Evolutionary conservation across 2,329 filamentous ascomycete species (phyloP).

Genomic region (Talaromyces sp.): DNA sequence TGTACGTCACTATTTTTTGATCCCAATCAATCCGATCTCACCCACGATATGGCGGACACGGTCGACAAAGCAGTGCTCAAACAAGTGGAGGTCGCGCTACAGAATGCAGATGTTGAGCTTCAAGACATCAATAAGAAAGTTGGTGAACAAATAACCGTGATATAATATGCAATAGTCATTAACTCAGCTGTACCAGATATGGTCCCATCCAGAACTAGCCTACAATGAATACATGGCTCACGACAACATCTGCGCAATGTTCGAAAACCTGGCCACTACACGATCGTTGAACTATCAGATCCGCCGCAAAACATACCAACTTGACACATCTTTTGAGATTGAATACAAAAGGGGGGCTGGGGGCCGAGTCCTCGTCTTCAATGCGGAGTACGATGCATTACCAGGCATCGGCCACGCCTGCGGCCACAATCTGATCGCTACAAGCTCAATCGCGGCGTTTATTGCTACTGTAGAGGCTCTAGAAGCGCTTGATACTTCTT

Average conservation of each 20-base stretch:
- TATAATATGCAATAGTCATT: background rate
- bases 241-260: slow-evolving; percentile 19
- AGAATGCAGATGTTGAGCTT: slow-evolving; percentile 7
- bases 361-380: slow-evolving; percentile 21
- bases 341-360: slow-evolving; percentile 20
- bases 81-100: slow-evolving; percentile 8
- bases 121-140: slow-evolving; percentile 16
- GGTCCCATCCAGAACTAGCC: slow-evolving; percentile 21
- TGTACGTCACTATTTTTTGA: background rate
- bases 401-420: slow-evolving; percentile 25
- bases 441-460: slow-evolving; percentile 20
- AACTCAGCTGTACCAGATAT: slow-evolving; percentile 15
- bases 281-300: slow-evolving; percentile 14
- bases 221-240: slow-evolving; percentile 23
- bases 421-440: slow-evolving; percentile 21
- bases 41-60: background rate
- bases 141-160: background rate
- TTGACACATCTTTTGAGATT: slow-evolving; percentile 18
- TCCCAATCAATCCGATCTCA: background rate
- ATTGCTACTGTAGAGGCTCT: slow-evolving; percentile 16
- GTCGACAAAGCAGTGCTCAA: slow-evolving; percentile 1
- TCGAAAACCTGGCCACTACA: slow-evolving; percentile 25
- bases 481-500: background rate
- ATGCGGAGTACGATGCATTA: slow-evolving; percentile 26
- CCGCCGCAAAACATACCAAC: slow-evolving; percentile 19